Conservation (phyloP, 139 green algal genomes). For the Chlorella vulgaris region DNA sequence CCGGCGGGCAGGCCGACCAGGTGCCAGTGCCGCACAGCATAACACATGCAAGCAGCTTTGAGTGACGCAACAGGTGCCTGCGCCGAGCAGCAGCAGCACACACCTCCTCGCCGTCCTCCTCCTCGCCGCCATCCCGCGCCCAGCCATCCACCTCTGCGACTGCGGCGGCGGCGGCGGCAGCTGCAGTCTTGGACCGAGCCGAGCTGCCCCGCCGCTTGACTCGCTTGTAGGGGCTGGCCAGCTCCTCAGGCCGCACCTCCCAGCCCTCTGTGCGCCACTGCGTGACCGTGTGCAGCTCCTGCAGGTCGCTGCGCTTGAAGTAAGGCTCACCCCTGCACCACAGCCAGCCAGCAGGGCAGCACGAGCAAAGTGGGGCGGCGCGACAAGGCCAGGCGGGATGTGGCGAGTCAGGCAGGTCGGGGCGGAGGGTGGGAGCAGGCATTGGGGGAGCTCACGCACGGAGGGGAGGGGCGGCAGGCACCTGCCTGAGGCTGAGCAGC, state of each 20-base stretch:
- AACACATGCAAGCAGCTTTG: too few relatives aligned
- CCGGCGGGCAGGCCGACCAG: too few relatives aligned
- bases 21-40: too few relatives aligned
- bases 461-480: background rate
- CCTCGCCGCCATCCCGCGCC: conserved; percentile 21
- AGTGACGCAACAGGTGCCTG: too few relatives aligned
- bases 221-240: conserved; percentile 70
- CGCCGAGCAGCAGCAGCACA: too few relatives aligned
- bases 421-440: background rate
- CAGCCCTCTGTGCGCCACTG: conserved; percentile 66
- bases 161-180: background rate
- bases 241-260: conserved; percentile 63
- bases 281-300: conserved; percentile 74
- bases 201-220: background rate
- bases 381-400: background rate
- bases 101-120: background rate
- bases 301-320: conserved; percentile 62
- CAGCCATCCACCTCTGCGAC: background rate
- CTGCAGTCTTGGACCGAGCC: background rate
- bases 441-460: background rate
- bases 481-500: too few relatives aligned
- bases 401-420: background rate
- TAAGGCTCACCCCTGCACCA: conserved; percentile 66
- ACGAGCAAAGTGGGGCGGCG: too few relatives aligned
- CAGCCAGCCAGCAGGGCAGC: too few relatives aligned